Conservation (phyloP, 2,329 filamentous ascomycete species). For the Fusarium setosum region DNA sequence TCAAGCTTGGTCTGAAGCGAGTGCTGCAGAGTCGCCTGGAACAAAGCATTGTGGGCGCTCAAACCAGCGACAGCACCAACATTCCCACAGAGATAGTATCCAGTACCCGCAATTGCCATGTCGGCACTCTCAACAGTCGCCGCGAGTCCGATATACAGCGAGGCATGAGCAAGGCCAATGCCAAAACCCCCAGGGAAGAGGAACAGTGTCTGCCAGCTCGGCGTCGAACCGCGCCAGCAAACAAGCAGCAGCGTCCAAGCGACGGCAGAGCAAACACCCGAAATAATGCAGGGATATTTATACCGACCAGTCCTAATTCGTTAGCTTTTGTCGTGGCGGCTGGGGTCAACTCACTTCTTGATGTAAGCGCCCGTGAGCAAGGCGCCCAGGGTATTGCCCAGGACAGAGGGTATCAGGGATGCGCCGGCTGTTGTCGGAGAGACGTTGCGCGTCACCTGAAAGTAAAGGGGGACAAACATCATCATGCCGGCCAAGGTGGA, state of each 20-base stretch:
- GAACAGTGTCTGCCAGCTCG: background rate
- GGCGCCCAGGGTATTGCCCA: background rate
- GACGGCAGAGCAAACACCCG: background rate
- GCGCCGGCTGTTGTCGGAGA: background rate
- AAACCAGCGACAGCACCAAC: constrained; percentile 5
- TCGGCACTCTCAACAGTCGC: background rate
- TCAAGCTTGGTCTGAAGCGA: background rate
- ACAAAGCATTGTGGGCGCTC: constrained; percentile 5
- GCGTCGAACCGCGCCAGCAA: constrained; percentile 1
- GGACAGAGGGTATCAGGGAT: constrained; percentile 3
- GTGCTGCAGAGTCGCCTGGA: background rate
- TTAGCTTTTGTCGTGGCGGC: background rate
- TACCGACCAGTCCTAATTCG: background rate
- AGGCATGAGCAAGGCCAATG: constrained; percentile 2
- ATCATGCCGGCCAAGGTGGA: constrained; percentile 5
- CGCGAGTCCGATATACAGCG: background rate
- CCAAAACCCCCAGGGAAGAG: constrained; percentile 11
- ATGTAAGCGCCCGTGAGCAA: background rate
- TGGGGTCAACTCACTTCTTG: background rate
- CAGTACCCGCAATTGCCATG: background rate
- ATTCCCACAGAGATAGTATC: background rate
- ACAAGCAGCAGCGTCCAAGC: background rate
- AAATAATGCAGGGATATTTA: background rate
- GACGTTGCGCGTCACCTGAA: constrained; percentile 4
- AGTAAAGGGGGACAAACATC: constrained; percentile 15